Evolutionary conservation across 1,284 basidiomycete genomes (phyloP).

Genomic region (Ceratobasidium sp.): DNA sequence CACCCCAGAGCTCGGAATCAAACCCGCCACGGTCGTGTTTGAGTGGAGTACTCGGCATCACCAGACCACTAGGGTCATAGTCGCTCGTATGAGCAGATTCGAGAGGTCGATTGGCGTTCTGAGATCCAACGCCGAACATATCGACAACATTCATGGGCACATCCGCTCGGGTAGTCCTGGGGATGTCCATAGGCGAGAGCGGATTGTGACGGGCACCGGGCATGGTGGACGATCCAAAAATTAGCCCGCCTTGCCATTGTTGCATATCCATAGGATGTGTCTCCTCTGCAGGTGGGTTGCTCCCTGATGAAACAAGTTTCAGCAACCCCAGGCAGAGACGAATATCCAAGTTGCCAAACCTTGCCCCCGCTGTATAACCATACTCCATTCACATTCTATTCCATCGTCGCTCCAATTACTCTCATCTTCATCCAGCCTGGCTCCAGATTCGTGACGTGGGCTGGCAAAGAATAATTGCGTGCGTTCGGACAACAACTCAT

Average conservation of each 20-base stretch:
- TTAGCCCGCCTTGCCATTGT: background rate
- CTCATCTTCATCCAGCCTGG: too few species aligned
- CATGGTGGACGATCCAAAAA: background rate
- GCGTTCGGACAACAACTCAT: background rate
- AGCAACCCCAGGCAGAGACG: background rate
- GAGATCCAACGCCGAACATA: background rate
- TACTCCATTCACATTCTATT: background rate
- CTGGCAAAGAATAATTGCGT: background rate
- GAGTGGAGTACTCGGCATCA: background rate
- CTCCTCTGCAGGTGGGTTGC: background rate
- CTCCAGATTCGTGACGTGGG: background rate
- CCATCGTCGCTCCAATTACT: background rate
- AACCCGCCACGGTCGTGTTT: constrained; percentile 2
- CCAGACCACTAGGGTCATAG: background rate
- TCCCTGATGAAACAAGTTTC: background rate
- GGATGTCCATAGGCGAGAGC: too few species aligned
- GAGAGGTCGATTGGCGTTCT: background rate
- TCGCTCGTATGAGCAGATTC: background rate
- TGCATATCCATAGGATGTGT: too few species aligned
- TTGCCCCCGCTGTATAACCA: background rate
- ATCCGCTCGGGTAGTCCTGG: background rate
- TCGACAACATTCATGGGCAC: background rate
- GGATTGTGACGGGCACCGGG: background rate
- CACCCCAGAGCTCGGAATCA: background rate
- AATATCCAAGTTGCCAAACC: background rate